Evolutionary conservation across 495 filamentous ascomycete species (phyloP).

Genomic region (Oidiodendron maius): DNA sequence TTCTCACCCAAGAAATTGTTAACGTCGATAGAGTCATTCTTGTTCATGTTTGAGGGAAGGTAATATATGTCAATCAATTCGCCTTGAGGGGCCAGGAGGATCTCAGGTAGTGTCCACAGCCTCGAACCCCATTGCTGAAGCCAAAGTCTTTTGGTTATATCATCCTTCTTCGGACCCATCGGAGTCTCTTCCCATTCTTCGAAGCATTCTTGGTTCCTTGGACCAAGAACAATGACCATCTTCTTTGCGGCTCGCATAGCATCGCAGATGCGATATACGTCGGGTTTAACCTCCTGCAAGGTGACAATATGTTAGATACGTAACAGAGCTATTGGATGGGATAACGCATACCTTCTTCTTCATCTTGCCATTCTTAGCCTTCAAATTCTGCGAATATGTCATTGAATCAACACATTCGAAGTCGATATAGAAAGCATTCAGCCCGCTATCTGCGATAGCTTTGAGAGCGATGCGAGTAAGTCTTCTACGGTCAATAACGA

Average conservation of each 20-base stretch:
- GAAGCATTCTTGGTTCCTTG: too few relatives aligned
- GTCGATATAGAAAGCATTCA: conserved; percentile 29
- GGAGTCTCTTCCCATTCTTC: too few relatives aligned
- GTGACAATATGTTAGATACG: too few relatives aligned
- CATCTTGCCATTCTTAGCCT: too few relatives aligned
- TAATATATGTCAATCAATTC: conserved; percentile 13
- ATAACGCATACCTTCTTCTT: too few relatives aligned
- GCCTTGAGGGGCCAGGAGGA: conserved; percentile 26
- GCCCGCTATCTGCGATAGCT: conserved; percentile 22
- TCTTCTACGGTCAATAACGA: neutral
- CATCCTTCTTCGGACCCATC: too few relatives aligned
- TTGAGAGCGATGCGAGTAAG: neutral
- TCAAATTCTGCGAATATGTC: too few relatives aligned
- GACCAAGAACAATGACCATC: conserved; percentile 28
- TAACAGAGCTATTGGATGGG: too few relatives aligned
- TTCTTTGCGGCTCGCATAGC: conserved; percentile 29
- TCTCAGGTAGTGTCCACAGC: conserved; percentile 45
- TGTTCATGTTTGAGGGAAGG: conserved; percentile 1
- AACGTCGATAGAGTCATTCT: neutral
- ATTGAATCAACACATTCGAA: conserved; percentile 21
- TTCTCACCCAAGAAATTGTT: too few relatives aligned
- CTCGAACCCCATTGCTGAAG: conserved; percentile 32
- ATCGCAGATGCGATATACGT: conserved; percentile 36
- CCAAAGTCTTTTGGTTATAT: conserved; percentile 1
- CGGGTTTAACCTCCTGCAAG: conserved; percentile 5